A percentile compares a stretch with the other conserved stretches of the same genome.
phyloP scores from a whole-genome alignment of 768 basidiomycete species.

The Mycena amicta region DNA sequence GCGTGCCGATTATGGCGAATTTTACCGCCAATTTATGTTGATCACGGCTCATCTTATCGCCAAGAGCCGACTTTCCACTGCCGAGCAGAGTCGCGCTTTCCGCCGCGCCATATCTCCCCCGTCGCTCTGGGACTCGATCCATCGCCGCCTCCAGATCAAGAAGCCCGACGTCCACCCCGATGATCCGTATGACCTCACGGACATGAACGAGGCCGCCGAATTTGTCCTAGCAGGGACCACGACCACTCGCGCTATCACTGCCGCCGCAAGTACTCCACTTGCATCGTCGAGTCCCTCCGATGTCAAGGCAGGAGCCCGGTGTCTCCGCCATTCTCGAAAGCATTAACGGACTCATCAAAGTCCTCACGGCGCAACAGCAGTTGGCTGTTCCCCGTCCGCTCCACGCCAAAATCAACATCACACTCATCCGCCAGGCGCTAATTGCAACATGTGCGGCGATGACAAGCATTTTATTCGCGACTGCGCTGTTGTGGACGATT shows the following conservation, averaged over 20 bases:
- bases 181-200: constrained; percentile 24
- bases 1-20: constrained; percentile 19
- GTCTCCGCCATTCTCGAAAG: constrained; percentile 4
- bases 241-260: neutral
- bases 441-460: constrained; percentile 26
- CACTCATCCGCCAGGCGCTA: neutral
- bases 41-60: constrained; percentile 24
- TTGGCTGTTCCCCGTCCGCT: neutral
- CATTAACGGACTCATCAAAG: constrained; percentile 8
- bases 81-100: constrained; percentile 26
- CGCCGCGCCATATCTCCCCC: constrained; percentile 8
- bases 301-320: constrained; percentile 3
- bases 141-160: constrained; percentile 23
- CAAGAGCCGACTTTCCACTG: constrained; percentile 10
- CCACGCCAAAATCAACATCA: neutral
- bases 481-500: constrained; percentile 24
- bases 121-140: constrained; percentile 1
- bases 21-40: constrained; percentile 24
- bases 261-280: too few species aligned
- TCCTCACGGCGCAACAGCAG: constrained; percentile 5
- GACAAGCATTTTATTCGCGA: constrained; percentile 23
- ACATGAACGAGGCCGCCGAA: constrained; percentile 24
- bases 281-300: neutral
- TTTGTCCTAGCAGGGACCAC: constrained; percentile 21
- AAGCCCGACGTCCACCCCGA: constrained; percentile 27